These are phyloP conservation scores for Amyloporia xantha DNA, from an alignment of 768 basidiomycete genomes.

Conservation along the genomic window DNA sequence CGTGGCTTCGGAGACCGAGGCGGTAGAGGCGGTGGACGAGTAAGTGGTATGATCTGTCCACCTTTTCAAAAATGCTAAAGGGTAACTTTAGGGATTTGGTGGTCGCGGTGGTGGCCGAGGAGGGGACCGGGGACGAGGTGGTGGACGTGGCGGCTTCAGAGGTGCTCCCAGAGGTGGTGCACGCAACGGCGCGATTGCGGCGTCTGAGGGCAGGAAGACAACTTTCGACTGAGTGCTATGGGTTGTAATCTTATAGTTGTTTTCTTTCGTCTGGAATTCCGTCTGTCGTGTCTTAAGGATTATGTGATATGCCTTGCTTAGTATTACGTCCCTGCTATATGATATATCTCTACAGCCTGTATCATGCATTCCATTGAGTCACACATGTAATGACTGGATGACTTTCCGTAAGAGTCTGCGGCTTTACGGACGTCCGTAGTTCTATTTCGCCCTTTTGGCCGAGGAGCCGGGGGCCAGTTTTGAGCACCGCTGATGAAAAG, in stretches of 20 bases:
- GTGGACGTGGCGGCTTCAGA: slow-evolving; percentile 34
- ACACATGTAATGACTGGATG: too few species aligned
- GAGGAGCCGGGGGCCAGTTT: too few species aligned
- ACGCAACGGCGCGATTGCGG: slow-evolving; percentile 58
- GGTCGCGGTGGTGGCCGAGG: slow-evolving; percentile 31
- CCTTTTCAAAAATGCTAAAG: neutral
- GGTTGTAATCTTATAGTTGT: neutral
- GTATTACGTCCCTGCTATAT: too few species aligned
- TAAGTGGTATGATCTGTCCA: neutral
- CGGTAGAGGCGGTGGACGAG: slow-evolving; percentile 22
- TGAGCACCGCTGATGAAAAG: too few species aligned
- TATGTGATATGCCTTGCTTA: neutral
- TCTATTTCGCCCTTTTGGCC: too few species aligned
- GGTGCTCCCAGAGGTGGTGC: slow-evolving; percentile 36
- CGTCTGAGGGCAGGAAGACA: slow-evolving; percentile 62
- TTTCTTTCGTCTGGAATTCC: neutral
- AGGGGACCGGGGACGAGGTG: slow-evolving; percentile 28
- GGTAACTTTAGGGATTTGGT: slow-evolving; percentile 19
- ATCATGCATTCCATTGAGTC: too few species aligned
- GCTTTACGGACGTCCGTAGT: too few species aligned
- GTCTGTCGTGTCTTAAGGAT: neutral
- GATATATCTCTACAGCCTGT: too few species aligned
- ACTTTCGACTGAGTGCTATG: slow-evolving; percentile 34
- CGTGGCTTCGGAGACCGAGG: slow-evolving; percentile 32
- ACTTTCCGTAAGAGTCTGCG: too few species aligned